These are phyloP conservation scores for Brassica rapa DNA, from an alignment of 345 rosid genomes.

Conservation along the genomic window DNA sequence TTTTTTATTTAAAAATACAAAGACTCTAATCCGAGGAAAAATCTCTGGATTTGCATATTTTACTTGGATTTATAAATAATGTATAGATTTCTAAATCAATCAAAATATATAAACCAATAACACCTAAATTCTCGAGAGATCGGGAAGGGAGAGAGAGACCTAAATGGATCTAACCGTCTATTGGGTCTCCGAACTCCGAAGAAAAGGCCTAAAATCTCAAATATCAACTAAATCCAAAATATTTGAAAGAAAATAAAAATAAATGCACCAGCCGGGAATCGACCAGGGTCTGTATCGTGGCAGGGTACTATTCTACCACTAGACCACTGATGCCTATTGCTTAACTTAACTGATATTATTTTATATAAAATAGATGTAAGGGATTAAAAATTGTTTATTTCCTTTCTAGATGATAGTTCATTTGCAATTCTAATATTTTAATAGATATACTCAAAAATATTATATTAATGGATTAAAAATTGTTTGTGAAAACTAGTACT, in stretches of 20 bases:
- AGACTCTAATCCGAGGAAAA: too few relatives aligned
- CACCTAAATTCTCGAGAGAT: too few relatives aligned
- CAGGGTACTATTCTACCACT: constrained; percentile 79
- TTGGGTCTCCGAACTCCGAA: neutral
- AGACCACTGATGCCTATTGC: constrained; percentile 59
- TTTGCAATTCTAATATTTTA: neutral
- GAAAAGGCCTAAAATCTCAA: neutral
- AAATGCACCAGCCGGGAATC: neutral
- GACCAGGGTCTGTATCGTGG: constrained; percentile 69
- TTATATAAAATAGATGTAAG: too few relatives aligned
- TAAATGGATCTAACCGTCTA: too few relatives aligned
- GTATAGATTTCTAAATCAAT: too few relatives aligned
- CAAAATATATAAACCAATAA: too few relatives aligned
- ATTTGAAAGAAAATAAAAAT: too few relatives aligned
- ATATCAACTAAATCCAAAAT: neutral
- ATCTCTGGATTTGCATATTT: too few relatives aligned
- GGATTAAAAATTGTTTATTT: too few relatives aligned
- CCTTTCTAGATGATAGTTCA: neutral
- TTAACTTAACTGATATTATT: neutral
- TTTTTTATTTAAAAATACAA: too few relatives aligned
- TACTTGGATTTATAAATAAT: too few relatives aligned
- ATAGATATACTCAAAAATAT: neutral
- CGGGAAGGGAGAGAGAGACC: too few relatives aligned
- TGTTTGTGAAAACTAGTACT: neutral
- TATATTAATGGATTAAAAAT: neutral